phyloP scores from a whole-genome alignment of 768 basidiomycete species.

The Tylopilus felleus region DNA sequence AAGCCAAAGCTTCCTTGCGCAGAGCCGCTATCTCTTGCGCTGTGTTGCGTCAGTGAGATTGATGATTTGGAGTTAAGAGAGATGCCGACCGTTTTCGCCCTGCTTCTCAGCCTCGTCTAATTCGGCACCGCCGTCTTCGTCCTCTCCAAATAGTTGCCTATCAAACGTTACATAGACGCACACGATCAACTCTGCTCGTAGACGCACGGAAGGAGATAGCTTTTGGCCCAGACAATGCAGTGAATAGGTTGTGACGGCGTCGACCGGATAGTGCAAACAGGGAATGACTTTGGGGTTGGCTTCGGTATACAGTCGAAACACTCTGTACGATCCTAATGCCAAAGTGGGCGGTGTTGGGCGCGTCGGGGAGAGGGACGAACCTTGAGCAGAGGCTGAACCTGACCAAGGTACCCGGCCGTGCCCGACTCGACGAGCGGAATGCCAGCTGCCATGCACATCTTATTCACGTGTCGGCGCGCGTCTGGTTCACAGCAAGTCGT shows the following conservation, averaged over 20 bases:
- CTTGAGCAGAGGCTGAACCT: conserved; percentile 91
- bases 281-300: conserved; percentile 89
- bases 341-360: not conserved
- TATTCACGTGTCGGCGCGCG: conserved; percentile 93
- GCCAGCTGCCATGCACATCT: conserved; percentile 92
- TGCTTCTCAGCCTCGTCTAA: conserved; percentile 89
- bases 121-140: conserved; percentile 77
- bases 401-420: conserved; percentile 94
- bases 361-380: conserved; percentile 36
- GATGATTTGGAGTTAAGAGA: conserved; percentile 12
- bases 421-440: conserved; percentile 94
- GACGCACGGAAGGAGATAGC: conserved; percentile 85
- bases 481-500: conserved; percentile 44
- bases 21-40: conserved; percentile 89
- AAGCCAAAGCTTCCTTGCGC: conserved; percentile 85
- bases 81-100: conserved; percentile 79
- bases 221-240: conserved; percentile 99
- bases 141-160: conserved; percentile 94
- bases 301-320: conserved; percentile 98
- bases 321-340: conserved; percentile 72
- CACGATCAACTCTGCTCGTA: not conserved
- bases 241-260: conserved; percentile 97
- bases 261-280: conserved; percentile 96
- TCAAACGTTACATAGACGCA: not conserved
- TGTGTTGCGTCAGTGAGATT: conserved; percentile 28